phyloP scores from a whole-genome alignment of 225 moss, liverwort and hornwort genomes.

The Physcomitrellopsis africana region DNA sequence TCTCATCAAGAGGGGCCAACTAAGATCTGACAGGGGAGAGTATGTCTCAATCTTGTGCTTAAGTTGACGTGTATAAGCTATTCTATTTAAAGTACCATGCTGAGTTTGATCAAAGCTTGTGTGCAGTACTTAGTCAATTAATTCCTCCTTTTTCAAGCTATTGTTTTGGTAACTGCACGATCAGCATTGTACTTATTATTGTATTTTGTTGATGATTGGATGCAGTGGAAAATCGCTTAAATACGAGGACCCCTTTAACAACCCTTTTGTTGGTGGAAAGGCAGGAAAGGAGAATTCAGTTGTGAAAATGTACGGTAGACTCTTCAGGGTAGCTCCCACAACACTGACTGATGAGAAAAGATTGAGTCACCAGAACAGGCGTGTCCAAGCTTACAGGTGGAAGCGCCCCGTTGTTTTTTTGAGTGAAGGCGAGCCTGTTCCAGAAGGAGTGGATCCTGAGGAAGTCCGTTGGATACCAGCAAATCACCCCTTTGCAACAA shows the following conservation, averaged over 20 bases:
- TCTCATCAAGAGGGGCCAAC: constrained; percentile 91
- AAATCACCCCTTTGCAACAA: constrained; percentile 98
- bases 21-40: constrained; percentile 92
- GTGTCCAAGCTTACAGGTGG: constrained; percentile 96
- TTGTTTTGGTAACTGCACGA: background rate
- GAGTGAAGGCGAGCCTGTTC: constrained; percentile 94
- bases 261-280: constrained; percentile 72
- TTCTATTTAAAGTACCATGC: background rate
- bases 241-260: constrained; percentile 94
- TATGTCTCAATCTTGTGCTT: constrained; percentile 48
- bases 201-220: constrained; percentile 23
- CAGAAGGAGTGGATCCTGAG: constrained; percentile 91
- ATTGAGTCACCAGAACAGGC: constrained; percentile 79
- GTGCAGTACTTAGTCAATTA: background rate
- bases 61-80: constrained; percentile 8
- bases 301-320: constrained; percentile 88
- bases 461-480: constrained; percentile 99
- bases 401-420: constrained; percentile 90
- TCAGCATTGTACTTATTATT: constrained; percentile 11
- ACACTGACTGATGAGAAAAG: constrained; percentile 92
- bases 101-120: background rate
- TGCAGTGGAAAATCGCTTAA: constrained; percentile 73
- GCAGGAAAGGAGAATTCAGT: constrained; percentile 73
- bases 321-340: constrained; percentile 86
- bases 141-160: constrained; percentile 1